Conservation (phyloP, 306 rosid species). For the Potentilla sterilis region DNA sequence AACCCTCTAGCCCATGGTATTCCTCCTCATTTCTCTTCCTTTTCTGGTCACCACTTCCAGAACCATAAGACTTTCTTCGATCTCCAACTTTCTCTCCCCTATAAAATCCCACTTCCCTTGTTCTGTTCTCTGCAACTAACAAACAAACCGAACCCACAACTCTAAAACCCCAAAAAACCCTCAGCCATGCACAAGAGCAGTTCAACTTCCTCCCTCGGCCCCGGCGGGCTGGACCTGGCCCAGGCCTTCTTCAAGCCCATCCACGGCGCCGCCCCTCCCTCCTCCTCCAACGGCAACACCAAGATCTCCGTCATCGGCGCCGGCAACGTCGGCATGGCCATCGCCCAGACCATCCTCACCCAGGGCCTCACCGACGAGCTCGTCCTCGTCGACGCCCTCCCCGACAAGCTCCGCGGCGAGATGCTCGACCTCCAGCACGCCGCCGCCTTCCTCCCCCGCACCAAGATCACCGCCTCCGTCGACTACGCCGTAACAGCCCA, state of each 20-base stretch:
- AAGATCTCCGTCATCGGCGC: constrained; percentile 80
- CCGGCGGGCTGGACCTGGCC: constrained; percentile 70
- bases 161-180: background rate
- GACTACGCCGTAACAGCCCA: constrained; percentile 65
- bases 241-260: constrained; percentile 68
- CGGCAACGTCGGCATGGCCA: constrained; percentile 98
- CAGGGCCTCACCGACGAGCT: constrained; percentile 79
- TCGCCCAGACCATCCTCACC: constrained; percentile 91
- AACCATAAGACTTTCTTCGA: constrained; percentile 19
- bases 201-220: constrained; percentile 60
- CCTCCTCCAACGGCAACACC: constrained; percentile 53
- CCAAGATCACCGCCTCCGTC: constrained; percentile 67
- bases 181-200: constrained; percentile 50
- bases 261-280: constrained; percentile 47
- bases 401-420: constrained; percentile 89
- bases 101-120: background rate
- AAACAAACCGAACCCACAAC: background rate
- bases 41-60: background rate
- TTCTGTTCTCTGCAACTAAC: background rate
- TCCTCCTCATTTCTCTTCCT: background rate
- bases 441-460: constrained; percentile 90
- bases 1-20: background rate
- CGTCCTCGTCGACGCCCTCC: constrained; percentile 62
- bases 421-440: constrained; percentile 95
- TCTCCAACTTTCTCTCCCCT: background rate